phyloP scores from a whole-genome alignment of 2,329 filamentous ascomycete species.

The Colletotrichum sp. region DNA sequence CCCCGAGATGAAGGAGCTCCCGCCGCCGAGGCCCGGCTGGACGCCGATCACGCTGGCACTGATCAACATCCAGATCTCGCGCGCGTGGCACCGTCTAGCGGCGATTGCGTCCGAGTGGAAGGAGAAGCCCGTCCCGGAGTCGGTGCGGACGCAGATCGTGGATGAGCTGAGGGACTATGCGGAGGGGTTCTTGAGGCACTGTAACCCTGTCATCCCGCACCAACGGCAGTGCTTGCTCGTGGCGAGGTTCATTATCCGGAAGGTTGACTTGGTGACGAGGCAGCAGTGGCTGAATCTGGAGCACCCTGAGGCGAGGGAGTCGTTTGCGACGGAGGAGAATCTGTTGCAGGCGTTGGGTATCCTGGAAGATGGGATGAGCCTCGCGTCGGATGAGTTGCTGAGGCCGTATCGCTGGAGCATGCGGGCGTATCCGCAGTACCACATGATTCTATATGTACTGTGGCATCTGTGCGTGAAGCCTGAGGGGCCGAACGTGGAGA shows the following conservation, averaged over 20 bases:
- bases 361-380: slow-evolving; percentile 33
- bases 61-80: slow-evolving; percentile 55
- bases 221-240: slow-evolving; percentile 34
- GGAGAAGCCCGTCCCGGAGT: slow-evolving; percentile 24
- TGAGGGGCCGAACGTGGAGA: slow-evolving; percentile 26
- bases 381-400: slow-evolving; percentile 40
- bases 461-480: slow-evolving; percentile 48
- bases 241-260: slow-evolving; percentile 32
- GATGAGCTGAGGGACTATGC: slow-evolving; percentile 46
- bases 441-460: slow-evolving; percentile 46
- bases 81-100: slow-evolving; percentile 26
- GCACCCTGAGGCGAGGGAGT: slow-evolving; percentile 20
- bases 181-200: slow-evolving; percentile 52
- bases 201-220: slow-evolving; percentile 57
- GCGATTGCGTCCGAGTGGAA: slow-evolving; percentile 23
- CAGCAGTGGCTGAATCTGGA: slow-evolving; percentile 29
- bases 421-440: slow-evolving; percentile 45
- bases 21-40: slow-evolving; percentile 52
- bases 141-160: slow-evolving; percentile 44
- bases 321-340: slow-evolving; percentile 33
- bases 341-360: slow-evolving; percentile 36
- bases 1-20: slow-evolving; percentile 52
- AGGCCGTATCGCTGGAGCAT: slow-evolving; percentile 40
- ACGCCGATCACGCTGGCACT: slow-evolving; percentile 63
- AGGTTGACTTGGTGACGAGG: slow-evolving; percentile 37